Evolutionary conservation across 2,329 filamentous ascomycete species (phyloP), one percentile per base, ranked within the genome.

Genomic region (Madurella fahalii): DNA sequence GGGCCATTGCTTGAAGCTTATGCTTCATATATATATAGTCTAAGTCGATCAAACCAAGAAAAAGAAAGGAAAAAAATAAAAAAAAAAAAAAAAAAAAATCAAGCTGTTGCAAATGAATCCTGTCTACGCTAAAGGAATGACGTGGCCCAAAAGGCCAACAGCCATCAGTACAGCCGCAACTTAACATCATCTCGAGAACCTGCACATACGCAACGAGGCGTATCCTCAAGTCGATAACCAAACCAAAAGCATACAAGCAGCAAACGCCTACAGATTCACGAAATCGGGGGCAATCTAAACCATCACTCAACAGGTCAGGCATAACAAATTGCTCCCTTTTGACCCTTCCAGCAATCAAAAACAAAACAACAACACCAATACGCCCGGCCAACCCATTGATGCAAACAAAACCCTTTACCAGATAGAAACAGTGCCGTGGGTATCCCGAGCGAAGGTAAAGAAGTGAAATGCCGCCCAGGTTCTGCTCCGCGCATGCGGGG

Each of bases 391-490:
- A 13, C 16, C 45, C 5, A 13, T 47, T 47, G 31, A 50, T 54
- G 46, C 32, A 13, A 13, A 46, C 25, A 51, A 47, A 17, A 31
- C n/a, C 20, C 25, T 13, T 18, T 30, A 40, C 20, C 18, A 7
- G 34, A 31, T 31, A 47, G 15, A 32, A 31, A 37, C 45, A 34
- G 30, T 34, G 54, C 34, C 34, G 7, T 43, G 50, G 55, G 53
- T 56, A 55, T 60, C 50, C 50, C 44, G 47, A 57, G 41, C 45
- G 54, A 57, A 56, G 39, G 46, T 53, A 40, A n/a, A 52, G 47
- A 58, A 53, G 54, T 18, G 42, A 47, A 60, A 53, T 34, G 34
- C 13, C 13, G 34, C 34, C 34, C 51, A 45, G 50, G 39, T 40
- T 31, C 9, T 32, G 40, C 32, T 20, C 13, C n/a, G 49, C 40